A percentile compares a stretch with the other conserved stretches of the same genome.
Conservation (phyloP, 805 yeast species). For the Blastobotrys terrestris region DNA sequence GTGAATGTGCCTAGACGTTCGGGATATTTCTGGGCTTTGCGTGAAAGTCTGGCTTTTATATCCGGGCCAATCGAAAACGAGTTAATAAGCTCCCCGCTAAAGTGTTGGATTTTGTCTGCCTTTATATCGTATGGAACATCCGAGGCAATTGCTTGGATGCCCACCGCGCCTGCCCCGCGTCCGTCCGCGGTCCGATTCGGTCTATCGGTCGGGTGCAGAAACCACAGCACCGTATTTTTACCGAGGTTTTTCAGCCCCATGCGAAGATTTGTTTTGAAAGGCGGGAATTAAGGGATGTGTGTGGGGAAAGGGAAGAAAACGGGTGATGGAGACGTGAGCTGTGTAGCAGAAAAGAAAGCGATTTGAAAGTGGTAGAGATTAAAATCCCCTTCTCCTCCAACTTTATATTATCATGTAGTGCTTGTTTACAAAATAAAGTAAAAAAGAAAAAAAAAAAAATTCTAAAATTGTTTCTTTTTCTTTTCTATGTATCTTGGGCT, state of each 20-base stretch:
- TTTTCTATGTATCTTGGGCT: not conserved
- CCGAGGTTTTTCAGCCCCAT: conserved; percentile 1
- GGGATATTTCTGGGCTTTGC: not conserved
- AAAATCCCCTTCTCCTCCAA: too few relatives aligned
- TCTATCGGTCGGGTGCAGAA: not conserved
- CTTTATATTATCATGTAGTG: too few relatives aligned
- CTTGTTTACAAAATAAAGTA: not conserved
- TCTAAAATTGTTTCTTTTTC: too few relatives aligned
- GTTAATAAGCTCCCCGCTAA: not conserved
- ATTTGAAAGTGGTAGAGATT: not conserved
- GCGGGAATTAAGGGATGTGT: not conserved
- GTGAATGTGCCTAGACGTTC: not conserved
- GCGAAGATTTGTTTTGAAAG: not conserved
- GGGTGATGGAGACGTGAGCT: too few relatives aligned
- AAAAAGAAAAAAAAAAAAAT: too few relatives aligned
- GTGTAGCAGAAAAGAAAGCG: not conserved
- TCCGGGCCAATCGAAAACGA: not conserved
- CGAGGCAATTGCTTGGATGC: not conserved
- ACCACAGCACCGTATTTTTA: not conserved
- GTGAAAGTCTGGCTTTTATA: not conserved
- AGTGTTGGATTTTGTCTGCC: not conserved
- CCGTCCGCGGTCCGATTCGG: not conserved
- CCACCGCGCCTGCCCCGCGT: not conserved
- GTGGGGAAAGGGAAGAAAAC: not conserved
- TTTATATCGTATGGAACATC: not conserved